phyloP scores from a whole-genome alignment of 2,329 filamentous ascomycete species.

The Zymoseptoria brevis region DNA sequence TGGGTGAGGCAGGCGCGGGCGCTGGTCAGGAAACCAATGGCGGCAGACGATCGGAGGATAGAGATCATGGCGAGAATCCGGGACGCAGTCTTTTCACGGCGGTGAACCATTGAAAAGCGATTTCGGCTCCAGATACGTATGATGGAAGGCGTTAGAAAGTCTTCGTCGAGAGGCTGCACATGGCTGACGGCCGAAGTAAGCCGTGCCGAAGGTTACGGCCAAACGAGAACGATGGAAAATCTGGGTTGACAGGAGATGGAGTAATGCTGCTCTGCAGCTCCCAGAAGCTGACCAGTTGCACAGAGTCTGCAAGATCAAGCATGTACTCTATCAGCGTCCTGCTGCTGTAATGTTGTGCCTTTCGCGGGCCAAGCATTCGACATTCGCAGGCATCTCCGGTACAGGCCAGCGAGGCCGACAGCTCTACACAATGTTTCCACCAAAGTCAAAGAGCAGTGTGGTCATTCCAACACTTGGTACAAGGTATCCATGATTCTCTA shows the following conservation, averaged over 20 bases:
- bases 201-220: background rate
- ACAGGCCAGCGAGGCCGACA: background rate
- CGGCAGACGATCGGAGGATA: background rate
- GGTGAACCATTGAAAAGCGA: conserved; percentile 4
- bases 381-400: background rate
- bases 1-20: background rate
- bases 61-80: background rate
- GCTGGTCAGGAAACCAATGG: background rate
- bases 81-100: conserved; percentile 1
- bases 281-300: background rate
- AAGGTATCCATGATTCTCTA: background rate
- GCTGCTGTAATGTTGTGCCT: background rate
- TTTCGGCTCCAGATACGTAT: background rate
- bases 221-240: background rate
- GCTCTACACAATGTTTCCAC: background rate
- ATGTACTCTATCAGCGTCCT: background rate
- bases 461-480: background rate
- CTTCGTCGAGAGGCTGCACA: background rate
- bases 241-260: background rate
- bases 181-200: background rate
- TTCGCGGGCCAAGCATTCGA: background rate
- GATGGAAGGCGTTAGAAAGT: background rate
- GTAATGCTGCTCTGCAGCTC: background rate
- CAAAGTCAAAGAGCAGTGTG: background rate
- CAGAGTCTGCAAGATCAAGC: background rate